Percentiles rank a stretch among this genome's conserved stretches.
These are phyloP conservation scores for Plectosphaerella cucumerina DNA, from an alignment of 2,329 filamentous ascomycete genomes.

Conservation along the genomic window DNA sequence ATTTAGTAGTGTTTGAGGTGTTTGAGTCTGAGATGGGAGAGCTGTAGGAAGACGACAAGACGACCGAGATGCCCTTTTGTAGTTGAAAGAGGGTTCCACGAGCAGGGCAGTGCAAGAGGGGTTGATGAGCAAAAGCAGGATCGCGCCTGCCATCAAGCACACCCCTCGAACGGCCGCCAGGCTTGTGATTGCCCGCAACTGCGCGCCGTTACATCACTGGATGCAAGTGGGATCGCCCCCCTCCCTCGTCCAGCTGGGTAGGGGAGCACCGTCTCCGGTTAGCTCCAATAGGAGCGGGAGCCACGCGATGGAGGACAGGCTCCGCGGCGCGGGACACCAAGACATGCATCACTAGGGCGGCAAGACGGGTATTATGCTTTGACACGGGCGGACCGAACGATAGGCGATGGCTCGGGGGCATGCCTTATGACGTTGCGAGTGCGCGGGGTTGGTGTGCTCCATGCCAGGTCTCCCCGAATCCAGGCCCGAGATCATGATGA, in stretches of 20 bases:
- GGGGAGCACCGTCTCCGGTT: neutral
- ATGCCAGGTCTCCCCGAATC: no score
- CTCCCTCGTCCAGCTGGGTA: neutral
- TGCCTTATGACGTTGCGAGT: neutral
- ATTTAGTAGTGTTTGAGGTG: neutral
- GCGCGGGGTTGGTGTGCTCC: neutral
- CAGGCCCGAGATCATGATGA: neutral
- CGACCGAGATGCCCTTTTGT: neutral
- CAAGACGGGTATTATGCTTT: neutral
- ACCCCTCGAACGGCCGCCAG: neutral
- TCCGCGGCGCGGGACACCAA: constrained; percentile 7
- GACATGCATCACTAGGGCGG: neutral
- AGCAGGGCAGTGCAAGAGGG: neutral
- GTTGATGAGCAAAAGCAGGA: neutral
- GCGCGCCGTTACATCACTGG: neutral
- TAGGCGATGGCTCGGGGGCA: neutral
- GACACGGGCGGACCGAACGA: neutral
- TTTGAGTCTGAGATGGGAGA: neutral
- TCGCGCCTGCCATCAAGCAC: neutral
- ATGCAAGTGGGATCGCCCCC: no score
- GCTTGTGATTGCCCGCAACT: neutral
- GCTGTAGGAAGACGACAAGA: neutral
- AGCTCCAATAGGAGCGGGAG: neutral
- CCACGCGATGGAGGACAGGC: neutral
- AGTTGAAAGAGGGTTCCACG: constrained; percentile 4